Evolutionary conservation across 2,329 filamentous ascomycete genomes (phyloP).

Genomic region (Pseudonectria buxi): DNA sequence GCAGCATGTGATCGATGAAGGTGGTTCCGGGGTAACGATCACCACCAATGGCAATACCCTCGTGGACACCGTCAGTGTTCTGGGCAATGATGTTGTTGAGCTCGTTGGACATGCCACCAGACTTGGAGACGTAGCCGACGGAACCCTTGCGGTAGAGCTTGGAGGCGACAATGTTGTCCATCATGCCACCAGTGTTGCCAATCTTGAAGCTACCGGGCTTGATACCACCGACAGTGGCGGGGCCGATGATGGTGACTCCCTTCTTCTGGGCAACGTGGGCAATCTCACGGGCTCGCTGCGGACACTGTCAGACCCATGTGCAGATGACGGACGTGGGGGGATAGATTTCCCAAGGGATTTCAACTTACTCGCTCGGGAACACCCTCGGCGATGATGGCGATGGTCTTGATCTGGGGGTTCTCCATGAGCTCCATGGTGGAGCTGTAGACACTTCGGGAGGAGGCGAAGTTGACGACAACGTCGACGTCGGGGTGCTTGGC

Average conservation of each 20-base stretch:
- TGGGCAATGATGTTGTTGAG: slow-evolving; percentile 99
- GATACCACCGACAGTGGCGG: slow-evolving; percentile 97
- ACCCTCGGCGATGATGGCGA: slow-evolving; percentile 99
- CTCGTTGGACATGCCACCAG: slow-evolving; percentile 99
- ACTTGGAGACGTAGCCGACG: slow-evolving; percentile 99
- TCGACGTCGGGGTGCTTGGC: slow-evolving; percentile 96
- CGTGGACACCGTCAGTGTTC: slow-evolving; percentile 95
- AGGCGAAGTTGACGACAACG: slow-evolving; percentile 98
- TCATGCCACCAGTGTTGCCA: slow-evolving; percentile 99
- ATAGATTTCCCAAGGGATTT: no score
- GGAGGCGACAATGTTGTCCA: slow-evolving; percentile 99
- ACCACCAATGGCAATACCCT: slow-evolving; percentile 98
- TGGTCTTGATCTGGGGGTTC: slow-evolving; percentile 92
- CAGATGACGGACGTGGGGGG: no score
- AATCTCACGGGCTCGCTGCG: slow-evolving; percentile 90
- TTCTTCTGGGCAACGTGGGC: slow-evolving; percentile 95
- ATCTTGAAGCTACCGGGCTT: slow-evolving; percentile 99
- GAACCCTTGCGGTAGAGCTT: slow-evolving; percentile 99
- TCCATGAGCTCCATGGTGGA: slow-evolving; percentile 99
- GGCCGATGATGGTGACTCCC: slow-evolving; percentile 97
- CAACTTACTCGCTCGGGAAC: slow-evolving; percentile 89
- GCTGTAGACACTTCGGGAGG: slow-evolving; percentile 95
- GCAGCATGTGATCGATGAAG: slow-evolving; percentile 96
- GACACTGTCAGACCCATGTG: not conserved
- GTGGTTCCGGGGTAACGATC: slow-evolving; percentile 98